These are phyloP conservation scores for Solanum hybrid DNA, from an alignment of 305 asterid species.

Conservation along the genomic window DNA sequence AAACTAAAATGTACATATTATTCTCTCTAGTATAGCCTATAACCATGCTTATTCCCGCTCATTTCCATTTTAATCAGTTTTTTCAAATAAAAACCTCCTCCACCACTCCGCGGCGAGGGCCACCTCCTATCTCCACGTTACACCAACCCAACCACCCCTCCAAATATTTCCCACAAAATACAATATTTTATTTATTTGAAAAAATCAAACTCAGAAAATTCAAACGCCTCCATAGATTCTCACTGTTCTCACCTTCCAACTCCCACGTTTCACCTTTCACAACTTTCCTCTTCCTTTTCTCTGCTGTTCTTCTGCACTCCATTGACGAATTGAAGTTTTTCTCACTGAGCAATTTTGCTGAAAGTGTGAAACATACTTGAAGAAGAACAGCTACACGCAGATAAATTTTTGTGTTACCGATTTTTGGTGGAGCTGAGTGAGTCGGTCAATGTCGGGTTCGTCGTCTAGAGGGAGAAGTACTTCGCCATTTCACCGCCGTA, in stretches of 20 bases:
- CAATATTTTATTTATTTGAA: not conserved
- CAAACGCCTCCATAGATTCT: conserved; percentile 8
- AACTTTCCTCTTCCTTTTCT: not conserved
- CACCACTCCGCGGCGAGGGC: not conserved
- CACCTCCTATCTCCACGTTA: not conserved
- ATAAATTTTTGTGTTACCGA: not conserved
- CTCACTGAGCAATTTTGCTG: not conserved
- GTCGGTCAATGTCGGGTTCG: conserved; percentile 56
- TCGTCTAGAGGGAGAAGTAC: conserved; percentile 81
- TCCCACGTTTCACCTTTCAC: not conserved
- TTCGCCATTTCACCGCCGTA: conserved; percentile 56
- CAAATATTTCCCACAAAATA: not conserved
- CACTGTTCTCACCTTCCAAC: not conserved
- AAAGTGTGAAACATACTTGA: not conserved
- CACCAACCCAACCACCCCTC: not conserved
- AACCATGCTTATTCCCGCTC: not conserved
- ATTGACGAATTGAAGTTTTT: not conserved
- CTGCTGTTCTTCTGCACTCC: not conserved
- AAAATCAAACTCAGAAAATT: conserved; percentile 3
- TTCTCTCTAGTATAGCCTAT: not conserved
- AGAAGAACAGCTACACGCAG: not conserved
- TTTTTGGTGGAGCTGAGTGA: not conserved
- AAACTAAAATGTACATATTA: not conserved
- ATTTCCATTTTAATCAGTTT: not conserved
- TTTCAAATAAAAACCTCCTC: not conserved